These are phyloP conservation scores for Venturia carpophila DNA, from an alignment of 2,329 filamentous ascomycete species.

Conservation along the genomic window DNA sequence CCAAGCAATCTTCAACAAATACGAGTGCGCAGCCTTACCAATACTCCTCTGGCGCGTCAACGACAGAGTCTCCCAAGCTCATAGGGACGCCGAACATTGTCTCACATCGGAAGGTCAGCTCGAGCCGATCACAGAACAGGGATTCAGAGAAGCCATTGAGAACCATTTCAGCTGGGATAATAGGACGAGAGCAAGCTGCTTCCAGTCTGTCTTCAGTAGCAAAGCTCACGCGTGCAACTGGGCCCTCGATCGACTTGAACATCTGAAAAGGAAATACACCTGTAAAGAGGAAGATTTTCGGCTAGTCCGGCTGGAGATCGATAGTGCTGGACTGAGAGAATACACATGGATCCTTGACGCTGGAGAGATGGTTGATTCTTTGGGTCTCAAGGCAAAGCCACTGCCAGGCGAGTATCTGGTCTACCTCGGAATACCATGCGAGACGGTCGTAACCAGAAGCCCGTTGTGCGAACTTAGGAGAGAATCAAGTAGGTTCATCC, in stretches of 20 bases:
- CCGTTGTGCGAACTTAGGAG: neutral
- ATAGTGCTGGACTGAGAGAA: neutral
- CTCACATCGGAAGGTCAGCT: neutral
- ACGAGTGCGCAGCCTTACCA: neutral
- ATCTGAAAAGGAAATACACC: neutral
- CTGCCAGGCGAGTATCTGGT: neutral
- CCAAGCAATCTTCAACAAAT: neutral
- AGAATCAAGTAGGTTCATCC: neutral
- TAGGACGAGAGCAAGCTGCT: conserved; percentile 6
- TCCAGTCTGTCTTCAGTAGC: neutral
- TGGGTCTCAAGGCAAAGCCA: neutral
- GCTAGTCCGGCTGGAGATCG: neutral
- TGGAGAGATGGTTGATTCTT: neutral
- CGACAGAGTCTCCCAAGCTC: neutral
- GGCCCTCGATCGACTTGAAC: neutral
- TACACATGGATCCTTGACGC: neutral
- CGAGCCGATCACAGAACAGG: neutral
- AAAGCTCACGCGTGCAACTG: neutral
- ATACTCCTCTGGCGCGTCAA: neutral
- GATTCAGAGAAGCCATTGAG: neutral
- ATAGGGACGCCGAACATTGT: neutral
- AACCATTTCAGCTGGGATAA: neutral
- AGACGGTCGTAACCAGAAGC: neutral
- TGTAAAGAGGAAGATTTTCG: neutral
- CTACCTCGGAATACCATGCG: neutral